phyloP scores from a whole-genome alignment of 805 yeast species.

The Wickerhamomyces bisporus region DNA sequence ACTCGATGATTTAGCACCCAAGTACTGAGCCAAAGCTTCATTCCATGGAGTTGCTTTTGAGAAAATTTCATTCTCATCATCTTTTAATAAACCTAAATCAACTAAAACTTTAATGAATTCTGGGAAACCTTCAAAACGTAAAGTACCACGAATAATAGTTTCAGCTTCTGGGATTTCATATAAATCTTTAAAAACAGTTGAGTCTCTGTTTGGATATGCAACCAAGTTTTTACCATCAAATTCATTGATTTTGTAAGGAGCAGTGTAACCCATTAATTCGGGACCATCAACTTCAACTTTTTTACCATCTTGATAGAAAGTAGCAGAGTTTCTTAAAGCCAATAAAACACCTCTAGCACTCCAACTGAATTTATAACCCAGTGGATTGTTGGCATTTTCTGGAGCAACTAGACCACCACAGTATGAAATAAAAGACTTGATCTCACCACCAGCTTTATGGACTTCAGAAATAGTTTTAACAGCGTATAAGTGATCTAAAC shows the following conservation, averaged over 20 bases:
- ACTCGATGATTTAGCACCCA: constrained; percentile 66
- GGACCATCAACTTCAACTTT: constrained; percentile 76
- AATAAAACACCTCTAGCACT: constrained; percentile 96
- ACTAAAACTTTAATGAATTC: constrained; percentile 94
- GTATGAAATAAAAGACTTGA: constrained; percentile 89
- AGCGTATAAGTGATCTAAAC: constrained; percentile 97
- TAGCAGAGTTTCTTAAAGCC: constrained; percentile 92
- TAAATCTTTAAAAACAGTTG: constrained; percentile 87
- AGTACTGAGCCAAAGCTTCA: constrained; percentile 69
- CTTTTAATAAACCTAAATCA: constrained; percentile 88
- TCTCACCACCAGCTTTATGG: constrained; percentile 85
- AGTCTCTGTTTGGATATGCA: constrained; percentile 97
- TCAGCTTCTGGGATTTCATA: constrained; percentile 96
- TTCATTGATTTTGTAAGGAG: constrained; percentile 95
- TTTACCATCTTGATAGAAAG: constrained; percentile 82
- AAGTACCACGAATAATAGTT: constrained; percentile 93
- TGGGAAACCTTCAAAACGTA: constrained; percentile 98
- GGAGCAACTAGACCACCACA: constrained; percentile 99
- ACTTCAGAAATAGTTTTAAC: constrained; percentile 98
- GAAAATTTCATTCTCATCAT: constrained; percentile 60
- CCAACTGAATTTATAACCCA: constrained; percentile 99
- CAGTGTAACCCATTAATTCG: constrained; percentile 91
- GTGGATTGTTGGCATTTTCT: constrained; percentile 94
- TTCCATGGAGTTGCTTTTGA: constrained; percentile 71
- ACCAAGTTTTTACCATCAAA: constrained; percentile 65